These are phyloP conservation scores for Podospora pseudocomata DNA, from an alignment of 495 filamentous ascomycete species.

Conservation along the genomic window DNA sequence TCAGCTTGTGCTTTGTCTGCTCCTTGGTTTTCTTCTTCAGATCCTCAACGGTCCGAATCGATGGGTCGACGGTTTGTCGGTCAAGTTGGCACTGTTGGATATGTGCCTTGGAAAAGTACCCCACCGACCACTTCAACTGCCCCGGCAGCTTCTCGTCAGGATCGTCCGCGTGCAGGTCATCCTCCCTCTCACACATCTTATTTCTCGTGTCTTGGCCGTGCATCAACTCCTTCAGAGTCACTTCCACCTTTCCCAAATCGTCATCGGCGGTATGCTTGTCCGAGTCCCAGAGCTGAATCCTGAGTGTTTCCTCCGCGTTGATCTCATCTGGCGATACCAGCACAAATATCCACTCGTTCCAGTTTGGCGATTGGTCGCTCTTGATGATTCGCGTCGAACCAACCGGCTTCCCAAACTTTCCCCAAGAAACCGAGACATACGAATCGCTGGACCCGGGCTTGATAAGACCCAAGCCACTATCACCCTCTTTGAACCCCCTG, in stretches of 20 bases:
- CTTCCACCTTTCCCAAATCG: slow-evolving; percentile 64
- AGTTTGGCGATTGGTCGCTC: slow-evolving; percentile 60
- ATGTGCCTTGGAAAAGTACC: slow-evolving; percentile 62
- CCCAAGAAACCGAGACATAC: slow-evolving; percentile 69
- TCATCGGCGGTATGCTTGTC: slow-evolving; percentile 67
- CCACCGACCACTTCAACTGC: slow-evolving; percentile 64
- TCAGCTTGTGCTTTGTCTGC: slow-evolving; percentile 53
- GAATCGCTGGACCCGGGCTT: slow-evolving; percentile 63
- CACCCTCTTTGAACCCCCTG: slow-evolving; percentile 63
- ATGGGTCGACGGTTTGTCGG: slow-evolving; percentile 50
- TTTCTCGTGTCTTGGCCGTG: slow-evolving; percentile 48
- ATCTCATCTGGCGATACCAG: slow-evolving; percentile 65
- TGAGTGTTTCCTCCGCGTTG: slow-evolving; percentile 65
- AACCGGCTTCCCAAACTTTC: slow-evolving; percentile 69
- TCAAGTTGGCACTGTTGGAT: slow-evolving; percentile 53
- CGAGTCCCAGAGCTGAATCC: slow-evolving; percentile 69
- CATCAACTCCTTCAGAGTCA: slow-evolving; percentile 64
- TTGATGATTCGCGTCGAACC: slow-evolving; percentile 60
- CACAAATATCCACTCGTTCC: slow-evolving; percentile 64
- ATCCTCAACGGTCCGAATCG: slow-evolving; percentile 49
- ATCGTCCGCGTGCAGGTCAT: slow-evolving; percentile 58
- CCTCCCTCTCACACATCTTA: slow-evolving; percentile 53
- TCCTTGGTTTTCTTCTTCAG: slow-evolving; percentile 52
- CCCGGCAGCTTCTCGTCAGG: slow-evolving; percentile 65
- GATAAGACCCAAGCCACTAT: slow-evolving; percentile 52